Evolutionary conservation across 2,329 filamentous ascomycete species (phyloP), one percentile per base, ranked within the genome.

Genomic region (Penicillium sp.): DNA sequence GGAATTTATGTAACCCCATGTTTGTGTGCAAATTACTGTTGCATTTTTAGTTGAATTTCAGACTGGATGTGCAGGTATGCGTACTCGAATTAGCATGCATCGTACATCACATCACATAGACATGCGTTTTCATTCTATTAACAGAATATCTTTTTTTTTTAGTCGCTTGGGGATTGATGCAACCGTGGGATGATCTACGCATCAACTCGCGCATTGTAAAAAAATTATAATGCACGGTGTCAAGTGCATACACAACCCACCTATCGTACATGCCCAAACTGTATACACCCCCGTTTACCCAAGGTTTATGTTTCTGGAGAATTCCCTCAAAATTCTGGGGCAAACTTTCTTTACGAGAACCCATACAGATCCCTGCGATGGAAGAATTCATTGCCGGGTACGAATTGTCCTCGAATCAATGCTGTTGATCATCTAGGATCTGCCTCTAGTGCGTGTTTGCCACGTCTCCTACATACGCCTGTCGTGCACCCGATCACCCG

Each of bases 111-210:
- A 33, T 33, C 29, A 11, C 29, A 42, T 19, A 19, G 19, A 19
- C 3, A 42, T 21, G n/a, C n/a, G 6, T 19, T 11, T 13, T 13
- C 9, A 11, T 42, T 21, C n/a, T 42, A 16, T 39, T 21, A 19
- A n/a, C 16, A 21, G 11, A 11, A 1, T 48, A 35, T 1, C 0
- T 49, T 31, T 7, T 9, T 23, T 21, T 49, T 21, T n/a, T 13
- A 14, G 9, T 47, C 29, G 11, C 44, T 2, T n/a, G 16, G 4
- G 44, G 19, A 19, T 31, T 3, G 46, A 66, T 64, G 63, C 55
- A 63, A 64, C 63, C 46, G 63, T 66, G 42, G 43, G 54, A 63
- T 64, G 60, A 66, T 65, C 61, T 63, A 57, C 54, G 31, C 50
- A 55, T 19, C 19, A 19, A 19, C 19, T 19, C 19, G 29, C 29